Base-by-base conservation (phyloP, 306 rosid species). In the Sindora glabra region DNA sequence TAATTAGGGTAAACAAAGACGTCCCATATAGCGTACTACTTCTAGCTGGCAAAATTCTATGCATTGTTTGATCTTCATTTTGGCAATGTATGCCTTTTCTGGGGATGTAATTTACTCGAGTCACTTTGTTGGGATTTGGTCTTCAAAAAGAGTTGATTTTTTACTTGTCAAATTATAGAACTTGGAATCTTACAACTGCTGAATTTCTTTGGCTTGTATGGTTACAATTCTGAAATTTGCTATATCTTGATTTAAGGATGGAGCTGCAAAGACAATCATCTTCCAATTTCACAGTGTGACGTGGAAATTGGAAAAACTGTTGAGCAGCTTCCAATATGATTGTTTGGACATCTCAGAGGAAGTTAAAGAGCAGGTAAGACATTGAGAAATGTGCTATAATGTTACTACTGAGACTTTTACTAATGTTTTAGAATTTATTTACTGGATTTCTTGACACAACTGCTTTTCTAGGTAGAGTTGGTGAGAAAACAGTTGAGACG, bases 291-390 rank as follows among this genome's bases (percentile, higher is more conserved):
- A 92, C 59, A 82, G 84, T 30, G 95, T 86, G 67, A 83, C 97
- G 9, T 84, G 85, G 95, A 92, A 82, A 67, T 73, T 92, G 81
- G 99, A 92, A 80, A 86, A 80, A 58, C 86, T 91, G 30, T 53
- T 92, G 64, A 65, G 77, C 39, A 71, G 67, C 60, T 59, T 92
- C 51, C 94, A 94, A 3, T 89, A 76, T 63, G 94, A 78, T 32
- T 72, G 48, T 63, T 79, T 78, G 42, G 89, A 84, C 51, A 82
- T 92, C 59, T 92, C 97, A 3, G 97, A 78, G 78, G 99, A 92
- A 80, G 99, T 92, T 70, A 78, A 74, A 60, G 99, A 92, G 65
- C 97, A 92, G 97, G 99, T 92, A 67, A 36, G n/a, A n/a, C 56
- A 46, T 79, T 57, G 56, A 55, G 33, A 63, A 30, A 47, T 56